These are phyloP conservation scores for Pythium folliculosum DNA, from an alignment of 352 stramenopile genomes.

Conservation along the genomic window DNA sequence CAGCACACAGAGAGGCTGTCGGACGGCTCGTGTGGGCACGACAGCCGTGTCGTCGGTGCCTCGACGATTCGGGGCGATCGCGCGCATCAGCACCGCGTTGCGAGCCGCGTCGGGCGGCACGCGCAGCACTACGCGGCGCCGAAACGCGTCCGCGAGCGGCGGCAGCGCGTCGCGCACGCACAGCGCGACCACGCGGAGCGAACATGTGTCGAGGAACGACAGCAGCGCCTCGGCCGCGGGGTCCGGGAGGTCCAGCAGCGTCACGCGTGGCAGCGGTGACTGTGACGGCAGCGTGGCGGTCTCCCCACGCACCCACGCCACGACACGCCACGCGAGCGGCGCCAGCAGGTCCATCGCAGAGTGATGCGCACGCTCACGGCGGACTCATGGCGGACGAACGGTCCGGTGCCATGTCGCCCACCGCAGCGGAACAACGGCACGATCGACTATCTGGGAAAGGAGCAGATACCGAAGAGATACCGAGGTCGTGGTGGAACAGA, in stretches of 20 bases:
- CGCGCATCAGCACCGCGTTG: not conserved
- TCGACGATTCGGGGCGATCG: not conserved
- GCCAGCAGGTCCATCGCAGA: too few relatives aligned
- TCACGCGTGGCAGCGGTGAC: not conserved
- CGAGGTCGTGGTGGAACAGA: too few relatives aligned
- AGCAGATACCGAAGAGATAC: too few relatives aligned
- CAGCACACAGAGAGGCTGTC: not conserved
- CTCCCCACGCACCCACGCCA: too few relatives aligned
- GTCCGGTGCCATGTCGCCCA: too few relatives aligned
- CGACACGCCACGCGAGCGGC: too few relatives aligned
- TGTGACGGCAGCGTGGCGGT: too few relatives aligned
- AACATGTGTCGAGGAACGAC: not conserved
- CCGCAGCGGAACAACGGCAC: too few relatives aligned
- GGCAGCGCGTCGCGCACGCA: not conserved
- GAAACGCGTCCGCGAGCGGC: not conserved
- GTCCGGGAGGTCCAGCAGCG: not conserved
- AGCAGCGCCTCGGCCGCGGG: not conserved
- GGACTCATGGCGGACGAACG: too few relatives aligned
- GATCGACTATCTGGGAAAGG: too few relatives aligned
- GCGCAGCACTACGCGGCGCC: not conserved
- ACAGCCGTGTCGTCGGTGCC: too few relatives aligned
- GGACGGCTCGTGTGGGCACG: not conserved
- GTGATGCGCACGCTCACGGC: too few relatives aligned
- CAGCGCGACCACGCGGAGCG: not conserved
- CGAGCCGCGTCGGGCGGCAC: not conserved